Evolutionary conservation across 306 rosid species (phyloP).

Genomic region (Sechiopsis laciniata): DNA sequence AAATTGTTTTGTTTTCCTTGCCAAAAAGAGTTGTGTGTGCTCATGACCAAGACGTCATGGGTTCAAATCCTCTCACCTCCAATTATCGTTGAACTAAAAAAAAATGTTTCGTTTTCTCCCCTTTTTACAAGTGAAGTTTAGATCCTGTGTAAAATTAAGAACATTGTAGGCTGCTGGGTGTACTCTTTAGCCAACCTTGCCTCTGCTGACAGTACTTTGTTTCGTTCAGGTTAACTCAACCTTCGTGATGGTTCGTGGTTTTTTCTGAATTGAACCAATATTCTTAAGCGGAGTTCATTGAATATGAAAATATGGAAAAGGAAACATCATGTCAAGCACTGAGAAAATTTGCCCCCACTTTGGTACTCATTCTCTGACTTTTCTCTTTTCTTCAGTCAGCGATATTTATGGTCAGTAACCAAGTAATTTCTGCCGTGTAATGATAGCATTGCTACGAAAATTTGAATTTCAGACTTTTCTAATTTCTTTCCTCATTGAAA

Average conservation of each 20-base stretch:
- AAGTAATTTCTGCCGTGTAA: conserved; percentile 6
- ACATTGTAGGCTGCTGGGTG: neutral
- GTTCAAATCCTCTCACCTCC: too few relatives aligned
- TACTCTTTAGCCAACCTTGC: neutral
- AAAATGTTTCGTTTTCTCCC: neutral
- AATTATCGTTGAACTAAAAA: too few relatives aligned
- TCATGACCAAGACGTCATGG: too few relatives aligned
- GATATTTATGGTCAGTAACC: conserved; percentile 17
- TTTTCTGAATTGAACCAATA: neutral
- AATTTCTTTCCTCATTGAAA: neutral
- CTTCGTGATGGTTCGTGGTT: neutral
- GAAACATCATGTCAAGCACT: conserved; percentile 11
- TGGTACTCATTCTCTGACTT: conserved; percentile 20
- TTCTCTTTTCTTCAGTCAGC: conserved; percentile 16
- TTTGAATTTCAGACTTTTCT: conserved; percentile 9
- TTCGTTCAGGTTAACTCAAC: neutral
- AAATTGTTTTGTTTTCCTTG: neutral
- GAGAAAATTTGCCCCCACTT: conserved; percentile 14
- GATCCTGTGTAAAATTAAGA: neutral
- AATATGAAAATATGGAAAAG: conserved; percentile 10
- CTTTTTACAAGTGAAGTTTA: neutral
- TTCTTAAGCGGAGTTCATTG: conserved; percentile 3
- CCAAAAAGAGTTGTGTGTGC: too few relatives aligned
- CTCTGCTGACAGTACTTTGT: neutral
- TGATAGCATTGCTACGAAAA: conserved; percentile 8